Evolutionary conservation across 225 moss, liverwort and hornwort species (phyloP).

Genomic region (Lunularia cruciata): DNA sequence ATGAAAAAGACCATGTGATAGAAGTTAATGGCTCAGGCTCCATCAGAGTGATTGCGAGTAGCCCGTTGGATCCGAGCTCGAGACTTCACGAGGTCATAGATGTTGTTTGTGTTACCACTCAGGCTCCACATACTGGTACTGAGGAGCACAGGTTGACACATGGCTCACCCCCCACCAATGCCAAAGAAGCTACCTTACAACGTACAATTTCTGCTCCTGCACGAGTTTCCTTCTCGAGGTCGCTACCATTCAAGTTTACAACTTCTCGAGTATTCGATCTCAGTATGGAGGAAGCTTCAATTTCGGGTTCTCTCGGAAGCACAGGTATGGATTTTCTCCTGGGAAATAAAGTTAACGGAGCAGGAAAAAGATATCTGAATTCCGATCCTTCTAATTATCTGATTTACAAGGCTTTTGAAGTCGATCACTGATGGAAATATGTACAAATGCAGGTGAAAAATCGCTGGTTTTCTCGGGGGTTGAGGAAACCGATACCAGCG

Average conservation of each 20-base stretch:
- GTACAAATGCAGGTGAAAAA: too few species aligned
- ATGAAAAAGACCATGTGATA: neutral
- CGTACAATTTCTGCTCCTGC: conserved; percentile 38
- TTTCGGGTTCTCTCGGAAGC: neutral
- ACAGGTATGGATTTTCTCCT: too few species aligned
- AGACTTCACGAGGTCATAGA: neutral
- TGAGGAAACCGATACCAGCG: too few species aligned
- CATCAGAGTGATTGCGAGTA: neutral
- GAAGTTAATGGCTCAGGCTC: neutral
- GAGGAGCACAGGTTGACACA: neutral
- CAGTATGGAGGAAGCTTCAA: conserved; percentile 1
- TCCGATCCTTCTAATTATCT: too few species aligned
- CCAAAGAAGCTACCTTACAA: neutral
- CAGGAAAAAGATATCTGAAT: too few species aligned
- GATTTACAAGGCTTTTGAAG: too few species aligned
- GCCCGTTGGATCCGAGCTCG: neutral
- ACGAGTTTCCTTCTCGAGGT: conserved; percentile 15
- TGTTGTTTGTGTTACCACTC: too few species aligned
- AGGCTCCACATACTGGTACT: too few species aligned
- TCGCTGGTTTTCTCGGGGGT: too few species aligned
- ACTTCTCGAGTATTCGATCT: neutral
- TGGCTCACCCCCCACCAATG: neutral
- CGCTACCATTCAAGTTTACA: conserved; percentile 3
- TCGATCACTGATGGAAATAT: neutral
- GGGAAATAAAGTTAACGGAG: too few species aligned